These are phyloP conservation scores for Tephrocybe sp. DNA, from an alignment of 768 basidiomycete species.

Conservation along the genomic window DNA sequence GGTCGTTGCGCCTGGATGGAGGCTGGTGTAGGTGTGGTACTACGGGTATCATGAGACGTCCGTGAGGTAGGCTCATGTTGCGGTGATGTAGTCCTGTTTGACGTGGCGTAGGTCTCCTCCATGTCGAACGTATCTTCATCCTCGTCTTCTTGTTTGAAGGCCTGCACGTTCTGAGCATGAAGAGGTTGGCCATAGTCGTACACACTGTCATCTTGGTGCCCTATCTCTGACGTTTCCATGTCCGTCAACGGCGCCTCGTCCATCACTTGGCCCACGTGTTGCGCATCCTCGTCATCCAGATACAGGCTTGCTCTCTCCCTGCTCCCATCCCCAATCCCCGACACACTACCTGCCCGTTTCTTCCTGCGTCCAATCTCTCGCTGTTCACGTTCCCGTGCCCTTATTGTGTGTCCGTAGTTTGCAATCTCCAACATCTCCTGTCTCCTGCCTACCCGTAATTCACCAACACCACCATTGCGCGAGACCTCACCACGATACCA, in stretches of 20 bases:
- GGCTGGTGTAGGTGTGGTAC: constrained; percentile 40
- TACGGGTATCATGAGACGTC: constrained; percentile 30
- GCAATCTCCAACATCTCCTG: constrained; percentile 89
- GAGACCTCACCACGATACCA: constrained; percentile 89
- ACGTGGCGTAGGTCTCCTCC: constrained; percentile 15
- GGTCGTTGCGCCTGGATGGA: constrained; percentile 24
- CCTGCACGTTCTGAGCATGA: constrained; percentile 24
- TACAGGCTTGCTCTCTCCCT: constrained; percentile 64
- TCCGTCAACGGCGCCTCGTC: constrained; percentile 79
- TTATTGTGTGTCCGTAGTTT: constrained; percentile 70
- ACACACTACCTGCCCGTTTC: constrained; percentile 66
- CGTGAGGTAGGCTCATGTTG: constrained; percentile 12
- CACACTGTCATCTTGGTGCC: constrained; percentile 22
- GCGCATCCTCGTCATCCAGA: constrained; percentile 57
- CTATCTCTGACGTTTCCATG: constrained; percentile 52
- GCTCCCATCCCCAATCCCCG: constrained; percentile 41
- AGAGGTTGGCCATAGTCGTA: constrained; percentile 18
- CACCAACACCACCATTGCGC: constrained; percentile 86
- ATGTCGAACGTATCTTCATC: constrained; percentile 12
- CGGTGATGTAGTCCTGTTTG: constrained; percentile 17
- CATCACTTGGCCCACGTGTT: constrained; percentile 52
- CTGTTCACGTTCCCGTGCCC: constrained; percentile 21
- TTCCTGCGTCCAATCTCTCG: constrained; percentile 32
- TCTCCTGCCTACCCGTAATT: constrained; percentile 68
- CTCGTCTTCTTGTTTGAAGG: constrained; percentile 3